Percentiles rank a stretch among this genome's conserved stretches.
phyloP scores from a whole-genome alignment of 148 eudicot species.

The Nepenthes gracilis region DNA sequence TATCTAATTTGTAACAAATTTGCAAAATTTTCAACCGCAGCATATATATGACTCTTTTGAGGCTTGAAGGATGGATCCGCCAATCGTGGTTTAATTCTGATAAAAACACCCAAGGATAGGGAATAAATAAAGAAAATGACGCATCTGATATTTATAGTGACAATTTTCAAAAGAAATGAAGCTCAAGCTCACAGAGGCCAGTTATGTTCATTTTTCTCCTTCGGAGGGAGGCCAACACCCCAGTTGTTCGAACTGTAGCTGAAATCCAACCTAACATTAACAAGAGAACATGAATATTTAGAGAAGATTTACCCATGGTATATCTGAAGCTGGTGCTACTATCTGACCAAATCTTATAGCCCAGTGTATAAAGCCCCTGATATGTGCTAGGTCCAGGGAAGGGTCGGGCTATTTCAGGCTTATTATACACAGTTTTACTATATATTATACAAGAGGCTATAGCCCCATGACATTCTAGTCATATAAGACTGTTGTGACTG shows the following conservation, averaged over 20 bases:
- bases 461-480: no score
- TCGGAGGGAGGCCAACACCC: conserved; percentile 98
- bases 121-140: not conserved
- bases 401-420: no score
- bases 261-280: conserved; percentile 71
- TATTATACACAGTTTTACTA: no score
- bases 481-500: no score
- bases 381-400: no score
- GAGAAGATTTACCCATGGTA: not conserved
- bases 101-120: not conserved
- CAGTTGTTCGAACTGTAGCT: conserved; percentile 80
- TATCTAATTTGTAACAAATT: conserved; percentile 68
- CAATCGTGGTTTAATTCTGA: conserved; percentile 76
- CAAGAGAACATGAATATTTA: conserved; percentile 6
- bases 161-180: conserved; percentile 2
- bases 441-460: no score
- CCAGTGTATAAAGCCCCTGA: no score
- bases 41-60: conserved; percentile 53
- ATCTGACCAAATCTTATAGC: no score
- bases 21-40: conserved; percentile 65
- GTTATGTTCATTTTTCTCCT: conserved; percentile 58
- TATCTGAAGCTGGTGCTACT: not conserved
- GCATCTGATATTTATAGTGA: not conserved
- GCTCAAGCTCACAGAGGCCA: conserved; percentile 87
- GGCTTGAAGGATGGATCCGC: conserved; percentile 84